Evolutionary conservation across 305 asterid genomes (phyloP).

Genomic region (Caryopteris hybrid): DNA sequence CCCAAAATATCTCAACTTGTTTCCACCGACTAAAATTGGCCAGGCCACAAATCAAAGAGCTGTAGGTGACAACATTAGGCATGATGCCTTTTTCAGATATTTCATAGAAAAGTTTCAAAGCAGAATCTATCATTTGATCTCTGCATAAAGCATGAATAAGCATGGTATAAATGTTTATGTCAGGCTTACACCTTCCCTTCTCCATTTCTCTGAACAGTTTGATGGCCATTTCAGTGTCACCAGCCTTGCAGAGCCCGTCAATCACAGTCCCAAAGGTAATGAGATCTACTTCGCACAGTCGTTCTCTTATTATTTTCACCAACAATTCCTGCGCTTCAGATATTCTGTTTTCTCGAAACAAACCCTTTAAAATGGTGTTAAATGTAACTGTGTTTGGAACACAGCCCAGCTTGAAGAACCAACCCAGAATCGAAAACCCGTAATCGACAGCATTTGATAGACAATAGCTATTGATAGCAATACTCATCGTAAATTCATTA

Average conservation of each 20-base stretch:
- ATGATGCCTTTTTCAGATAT: constrained; percentile 4
- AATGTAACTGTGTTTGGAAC: neutral
- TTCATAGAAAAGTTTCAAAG: neutral
- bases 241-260: constrained; percentile 13
- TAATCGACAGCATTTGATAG: neutral
- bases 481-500: neutral
- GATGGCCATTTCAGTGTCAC: neutral
- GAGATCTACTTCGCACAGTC: neutral
- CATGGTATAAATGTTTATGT: neutral
- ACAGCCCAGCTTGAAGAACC: constrained; percentile 14
- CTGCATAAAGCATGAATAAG: constrained; percentile 13
- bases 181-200: neutral
- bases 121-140: constrained; percentile 1
- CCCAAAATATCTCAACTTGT: too few relatives aligned
- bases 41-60: too few relatives aligned
- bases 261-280: neutral
- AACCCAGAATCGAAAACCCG: constrained; percentile 10
- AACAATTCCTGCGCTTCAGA: constrained; percentile 11
- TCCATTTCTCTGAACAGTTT: constrained; percentile 3
- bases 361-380: constrained; percentile 8
- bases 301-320: neutral
- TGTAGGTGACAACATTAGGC: constrained; percentile 4
- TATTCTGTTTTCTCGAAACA: constrained; percentile 7
- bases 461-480: constrained; percentile 6
- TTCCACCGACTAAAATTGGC: too few relatives aligned